Evolutionary conservation across 2,329 filamentous ascomycete genomes (phyloP).

Genomic region (Paracorniculantispora psalliotae): DNA sequence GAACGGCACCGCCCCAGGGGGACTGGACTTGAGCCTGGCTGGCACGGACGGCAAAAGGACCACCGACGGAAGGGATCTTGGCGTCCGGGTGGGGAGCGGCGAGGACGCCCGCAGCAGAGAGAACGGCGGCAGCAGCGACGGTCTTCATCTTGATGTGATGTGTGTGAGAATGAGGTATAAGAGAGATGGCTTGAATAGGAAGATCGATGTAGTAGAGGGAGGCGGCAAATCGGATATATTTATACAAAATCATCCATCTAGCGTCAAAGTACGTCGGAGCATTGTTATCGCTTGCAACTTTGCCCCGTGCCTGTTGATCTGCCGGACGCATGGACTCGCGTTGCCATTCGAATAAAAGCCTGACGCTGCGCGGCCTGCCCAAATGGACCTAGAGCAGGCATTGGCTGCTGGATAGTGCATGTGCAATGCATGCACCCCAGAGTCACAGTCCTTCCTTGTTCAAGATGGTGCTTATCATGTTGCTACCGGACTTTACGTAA

Average conservation of each 20-base stretch:
- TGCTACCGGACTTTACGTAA: background rate
- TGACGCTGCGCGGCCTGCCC: background rate
- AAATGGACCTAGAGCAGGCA: background rate
- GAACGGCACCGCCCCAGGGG: constrained; percentile 5
- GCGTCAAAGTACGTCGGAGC: too few relatives aligned
- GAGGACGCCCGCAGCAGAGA: background rate
- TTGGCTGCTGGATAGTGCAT: too few relatives aligned
- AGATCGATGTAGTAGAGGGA: too few relatives aligned
- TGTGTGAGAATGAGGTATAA: too few relatives aligned
- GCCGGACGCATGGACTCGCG: too few relatives aligned
- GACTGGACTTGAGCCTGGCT: background rate
- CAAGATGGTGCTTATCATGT: background rate
- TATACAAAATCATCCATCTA: too few relatives aligned
- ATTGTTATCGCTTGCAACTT: too few relatives aligned
- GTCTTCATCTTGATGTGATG: constrained; percentile 8
- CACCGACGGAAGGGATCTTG: background rate
- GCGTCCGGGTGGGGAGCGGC: background rate
- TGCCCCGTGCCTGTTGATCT: too few relatives aligned
- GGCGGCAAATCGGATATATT: too few relatives aligned
- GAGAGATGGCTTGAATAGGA: too few relatives aligned
- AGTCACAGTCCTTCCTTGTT: background rate
- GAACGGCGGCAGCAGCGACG: background rate
- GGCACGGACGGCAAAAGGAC: background rate
- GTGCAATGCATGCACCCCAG: background rate
- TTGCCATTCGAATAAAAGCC: background rate